Evolutionary conservation across 495 filamentous ascomycete species (phyloP), one percentile per base, ranked within the genome.

Genomic region (Aspergillus heteromorphus): DNA sequence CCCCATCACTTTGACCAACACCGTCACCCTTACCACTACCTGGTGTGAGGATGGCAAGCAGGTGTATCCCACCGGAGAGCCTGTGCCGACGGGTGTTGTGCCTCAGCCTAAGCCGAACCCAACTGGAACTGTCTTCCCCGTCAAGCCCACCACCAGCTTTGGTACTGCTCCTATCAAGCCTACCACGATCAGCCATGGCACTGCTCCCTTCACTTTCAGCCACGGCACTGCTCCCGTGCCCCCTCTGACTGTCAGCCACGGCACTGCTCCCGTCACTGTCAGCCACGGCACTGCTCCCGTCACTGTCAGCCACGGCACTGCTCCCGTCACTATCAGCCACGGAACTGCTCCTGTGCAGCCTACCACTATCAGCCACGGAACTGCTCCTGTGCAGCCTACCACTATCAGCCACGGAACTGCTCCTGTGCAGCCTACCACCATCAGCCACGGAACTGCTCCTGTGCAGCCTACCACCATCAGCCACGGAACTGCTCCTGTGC

Each of bases 1-100:
- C 36, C 71, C 71, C 4, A 59, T 73, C 41, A 73, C 70, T 16
- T 30, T 59, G 58, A 74, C 71, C 45, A 72, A 57, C 65, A 69
- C 64, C 54, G 58, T 74, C 50, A 74, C 69, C 4, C 47, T 69
- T 31, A 71, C 70, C 66, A 63, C 61, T 55, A 69, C 66, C 27
- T 34, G 18, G 49, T 65, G 57, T n/a, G 65, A 68, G 51, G 55
- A 68, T 55, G 18, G n/a, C n/a, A n/a, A n/a, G n/a, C n/a, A 31
- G 17, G 45, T 10, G 8, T 18, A 16, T 36, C 49, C 53, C 8
- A 55, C 58, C 29, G 51, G 51, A 36, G 38, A 40, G 45, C 54
- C 59, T 40, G 30, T 55, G 23, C 48, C 55, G 19, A 38, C 48
- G 4, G 36, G 30, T 16, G 21, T 47, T 23, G 27, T 27, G 21